Evolutionary conservation across 2,329 filamentous ascomycete species (phyloP), one percentile per base, ranked within the genome.

Genomic region (Eutypella sp.): DNA sequence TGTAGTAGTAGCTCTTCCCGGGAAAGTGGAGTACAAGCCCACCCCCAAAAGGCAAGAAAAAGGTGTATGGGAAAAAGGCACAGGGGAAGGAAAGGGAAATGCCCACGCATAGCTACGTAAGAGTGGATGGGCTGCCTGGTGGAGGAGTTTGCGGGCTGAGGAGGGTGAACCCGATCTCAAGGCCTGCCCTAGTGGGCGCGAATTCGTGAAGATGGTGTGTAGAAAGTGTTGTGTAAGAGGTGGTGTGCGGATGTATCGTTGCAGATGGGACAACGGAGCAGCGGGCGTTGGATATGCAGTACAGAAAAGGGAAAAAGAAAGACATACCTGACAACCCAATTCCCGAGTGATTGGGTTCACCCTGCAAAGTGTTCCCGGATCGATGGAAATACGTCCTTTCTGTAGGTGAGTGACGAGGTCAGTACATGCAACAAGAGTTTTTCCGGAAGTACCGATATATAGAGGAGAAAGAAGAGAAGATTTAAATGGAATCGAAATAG

Each of bases 171-270:
- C 56, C 55, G 59, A 60, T 61, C 52, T 51, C 58, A 52, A 58
- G 50, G 52, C 53, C 50, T 58, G 51, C 56, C 57, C 47, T 46
- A 55, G 50, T 55, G 55, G 56, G 54, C 52, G 51, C 54, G 51
- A 49, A 41, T n/a, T n/a, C n/a, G 49, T 42, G 29, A 33, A 45
- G 51, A 55, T 57, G 56, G 60, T 61, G 61, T 57, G 29, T 33
- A 33, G 16, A 49, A 45, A 50, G 54, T 57, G 56, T 60, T 61
- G 61, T 57, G 29, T 33, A 33, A 33, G 50, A 45, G 51, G 54
- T 57, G 56, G 60, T 61, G 61, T 57, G 57, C 52, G 54, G 48
- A 63, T 61, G 60, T 57, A 63, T 63, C 60, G 60, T 63, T 63
- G 58, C 59, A 63, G 57, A 59, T 57, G 60, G 55, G 49, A 52